Base-by-base conservation (phyloP, 495 filamentous ascomycete genomes). In the Amorphotheca resinae region DNA sequence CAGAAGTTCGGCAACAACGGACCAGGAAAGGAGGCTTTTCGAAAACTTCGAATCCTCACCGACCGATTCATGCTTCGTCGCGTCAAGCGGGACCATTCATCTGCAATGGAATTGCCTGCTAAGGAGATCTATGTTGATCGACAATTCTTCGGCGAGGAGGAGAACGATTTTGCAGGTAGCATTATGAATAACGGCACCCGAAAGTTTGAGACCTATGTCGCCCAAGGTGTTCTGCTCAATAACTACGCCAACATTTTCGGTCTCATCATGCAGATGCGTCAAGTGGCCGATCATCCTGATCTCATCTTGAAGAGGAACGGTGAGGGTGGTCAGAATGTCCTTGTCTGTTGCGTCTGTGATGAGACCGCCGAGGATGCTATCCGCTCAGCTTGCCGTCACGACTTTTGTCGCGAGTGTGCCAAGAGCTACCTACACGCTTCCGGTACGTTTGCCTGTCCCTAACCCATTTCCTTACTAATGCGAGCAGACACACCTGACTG, bases 261-360 rank as follows among this genome's bases (percentile, higher is more conserved):
- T 35, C 70, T 94, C 31, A 93, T 95, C 55, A 93, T 93, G 82
- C 83, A 93, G 59, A 95, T 95, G 88, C 83, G 89, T 22, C 91
- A 95, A 66, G 82, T 88, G 6, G 85, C 89, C 0, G 87, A 98
- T 53, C 91, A 98, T 59, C 91, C 91, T 1, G 91, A 96, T 61
- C 65, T 96, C 5, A 85, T 96, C 31, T 61, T 95, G 48, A 89
- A 87, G 63, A 94, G 88, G 62, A 73, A 85, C 48, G 74, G 70
- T 9, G 74, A 86, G 50, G 82, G 80, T 34, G 88, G 88, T 1
- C 86, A 95, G 59, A 95, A 95, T 50, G 70, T 93, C 20, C 66
- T 93, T 22, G 84, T 95, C 6, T 96, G 91, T 63, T 79, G 74
- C 57, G 84, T 98, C 52, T 98, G 91, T 56, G 89, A 96, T 61